Evolutionary conservation across 2,329 filamentous ascomycete species (phyloP), one percentile per base, ranked within the genome.

Genomic region (Fusarium xylarioides): DNA sequence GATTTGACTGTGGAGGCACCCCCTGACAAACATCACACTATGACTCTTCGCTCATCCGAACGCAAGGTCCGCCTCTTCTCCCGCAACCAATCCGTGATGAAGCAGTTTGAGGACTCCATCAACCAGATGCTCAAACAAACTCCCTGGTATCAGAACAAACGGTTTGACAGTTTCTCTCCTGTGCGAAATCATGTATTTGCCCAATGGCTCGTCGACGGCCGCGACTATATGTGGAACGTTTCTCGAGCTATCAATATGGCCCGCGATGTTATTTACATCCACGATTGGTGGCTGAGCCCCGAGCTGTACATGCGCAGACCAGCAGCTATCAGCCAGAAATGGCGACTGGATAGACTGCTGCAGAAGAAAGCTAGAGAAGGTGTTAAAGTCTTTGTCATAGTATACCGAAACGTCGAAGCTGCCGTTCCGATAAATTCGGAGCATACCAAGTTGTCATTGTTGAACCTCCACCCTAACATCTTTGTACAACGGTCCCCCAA

Each of bases 211-310:
- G 95, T 99, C 1, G 96, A 99, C 82, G 96, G 94, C 21, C 91
- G 96, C 75, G 96, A 99, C 81, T 97, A 98, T 85, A 98, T 98
- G 95, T 99, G 96, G 96, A 97, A 98, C 80, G 95, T 98, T 12
- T 98, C 95, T 16, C 90, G 95, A 73, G 96, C 96, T 18, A 97
- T 99, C 78, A 96, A 94, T 80, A 97, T 98, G 91, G 96, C 96
- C 14, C 94, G 94, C 78, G 96, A 98, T 83, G 95, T 98, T 70
- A 95, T 99, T 76, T 98, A 98, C 82, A 98, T 99, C 71, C 96
- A 99, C 81, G 96, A 98, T 82, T 99, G 96, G 96, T 99, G 96
- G 96, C 85, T 99, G 44, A 98, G 94, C 76, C 96, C 96, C 2
- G 95, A 99, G 82, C 85, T 99, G 49, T 99, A 99, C 84, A 92